Evolutionary conservation across 228 moss, liverwort and hornwort species (phyloP), one percentile per base, ranked within the genome.

Genomic region (Sphagnum fallax): DNA sequence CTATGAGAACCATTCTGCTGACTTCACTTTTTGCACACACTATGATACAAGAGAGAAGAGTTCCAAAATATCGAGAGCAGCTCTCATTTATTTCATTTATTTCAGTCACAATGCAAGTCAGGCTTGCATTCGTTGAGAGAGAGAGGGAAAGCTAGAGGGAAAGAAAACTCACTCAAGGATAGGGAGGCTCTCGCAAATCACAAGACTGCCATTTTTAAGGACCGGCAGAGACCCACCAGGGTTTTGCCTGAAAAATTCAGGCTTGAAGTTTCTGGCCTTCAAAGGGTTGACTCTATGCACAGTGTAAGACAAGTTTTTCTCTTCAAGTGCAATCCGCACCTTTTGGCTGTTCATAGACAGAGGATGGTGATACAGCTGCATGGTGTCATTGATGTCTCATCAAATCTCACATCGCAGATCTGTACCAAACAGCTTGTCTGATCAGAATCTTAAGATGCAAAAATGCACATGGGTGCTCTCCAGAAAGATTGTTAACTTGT

Each of bases 281-380:
- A 90, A 78, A 67, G 87, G 87, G 75, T 90, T 90, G 18, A 90
- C 84, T 64, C 78, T 82, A 72, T 79, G 80, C 72, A 82, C 61
- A 63, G 80, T 82, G 53, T 90, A 90, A 75, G 87, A 84, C 66
- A 90, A 61, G 49, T 70, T 73, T 69, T 87, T 90, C 77, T 90
- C 89, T 73, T 90, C 89, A 61, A 90, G 89, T 59, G 89, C 89
- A 67, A 90, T 78, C 52, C 79, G 72, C 60, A 87, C 89, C 80
- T 90, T 90, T 6, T 90, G 87, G 76, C 89, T 87, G 75, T 87
- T 90, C 79, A 90, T 72, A 67, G 89, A 90, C 73, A 90, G 71
- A 16, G 89, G 87, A 63, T 90, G 89, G 72, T 90, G 87, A 76
- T 82, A 90, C 72, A 90, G 73, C 80, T 90, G 89, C 89, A 90